Base-by-base conservation (phyloP, 495 filamentous ascomycete species). In the Aspergillus steynii region DNA sequence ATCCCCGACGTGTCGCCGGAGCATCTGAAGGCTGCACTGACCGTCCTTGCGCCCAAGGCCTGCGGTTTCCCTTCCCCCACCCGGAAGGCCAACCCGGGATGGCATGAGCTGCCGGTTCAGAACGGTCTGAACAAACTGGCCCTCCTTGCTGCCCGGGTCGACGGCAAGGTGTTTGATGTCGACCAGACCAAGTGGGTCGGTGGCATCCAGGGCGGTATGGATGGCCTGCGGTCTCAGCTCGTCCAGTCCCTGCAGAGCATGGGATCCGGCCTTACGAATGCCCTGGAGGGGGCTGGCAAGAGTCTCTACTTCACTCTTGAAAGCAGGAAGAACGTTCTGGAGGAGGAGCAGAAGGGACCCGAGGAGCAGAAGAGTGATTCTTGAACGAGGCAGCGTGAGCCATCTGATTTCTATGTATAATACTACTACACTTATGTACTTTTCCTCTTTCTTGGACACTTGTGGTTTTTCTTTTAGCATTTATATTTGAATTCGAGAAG, bases 221-320 rank as follows among this genome's bases (percentile, higher is more conserved):
- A 94, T 31, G 87, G 88, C 25, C 79, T 98, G 64, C 83, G 93
- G 59, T 89, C 85, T 31, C 89, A 96, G 80, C 79, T 99, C 62
- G 87, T 96, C 29, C 75, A 70, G 63, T 82, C 94, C 74, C 77
- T 97, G 75, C 87, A 91, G 71, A 85, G 83, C 67, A 82, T 91
- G 65, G 91, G 90, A 34, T 85, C 86, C 42, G 84, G 88, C 59
- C 68, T 97, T 53, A 89, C 90, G 45, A 86, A 71, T 65, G 80
- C 84, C 27, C 71, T 97, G 74, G 92, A 96, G 72, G 86, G 88
- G 20, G 85, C 88, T 59, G 80, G 88, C 37, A 89, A 85, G 84
- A 91, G 84, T 67, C 67, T 97, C 48, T 97, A 92, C 81, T 80
- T 93, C 59, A 90, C 92, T 28, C 75, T 96, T 67, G 92, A 97